A percentile compares a stretch with the other conserved stretches of the same genome.
Evolutionary conservation across 2,329 filamentous ascomycete species (phyloP).

Genomic region (Hortaea werneckii): DNA sequence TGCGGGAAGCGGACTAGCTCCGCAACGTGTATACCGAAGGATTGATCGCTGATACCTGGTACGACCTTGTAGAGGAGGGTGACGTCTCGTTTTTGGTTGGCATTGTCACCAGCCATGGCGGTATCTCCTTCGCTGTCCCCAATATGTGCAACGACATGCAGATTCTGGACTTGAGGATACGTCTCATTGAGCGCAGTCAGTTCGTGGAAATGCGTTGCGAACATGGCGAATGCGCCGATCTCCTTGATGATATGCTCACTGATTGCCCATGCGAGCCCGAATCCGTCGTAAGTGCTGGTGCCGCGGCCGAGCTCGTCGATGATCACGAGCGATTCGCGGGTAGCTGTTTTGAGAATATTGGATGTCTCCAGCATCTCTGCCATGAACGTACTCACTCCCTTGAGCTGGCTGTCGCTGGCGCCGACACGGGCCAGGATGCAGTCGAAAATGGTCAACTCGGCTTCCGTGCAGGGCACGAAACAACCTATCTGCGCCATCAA

Average conservation of each 20-base stretch:
- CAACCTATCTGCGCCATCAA: slow-evolving; percentile 95
- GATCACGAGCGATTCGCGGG: slow-evolving; percentile 90
- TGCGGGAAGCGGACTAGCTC: slow-evolving; percentile 92
- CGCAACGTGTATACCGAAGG: slow-evolving; percentile 95
- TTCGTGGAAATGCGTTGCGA: slow-evolving; percentile 98
- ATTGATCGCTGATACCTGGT: slow-evolving; percentile 90
- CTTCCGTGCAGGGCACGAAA: slow-evolving; percentile 85
- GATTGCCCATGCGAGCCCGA: slow-evolving; percentile 98
- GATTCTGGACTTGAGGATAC: slow-evolving; percentile 77
- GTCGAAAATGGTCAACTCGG: slow-evolving; percentile 92
- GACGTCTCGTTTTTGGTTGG: slow-evolving; percentile 59
- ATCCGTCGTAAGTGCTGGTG: slow-evolving; percentile 96
- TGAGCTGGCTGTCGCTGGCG: slow-evolving; percentile 90
- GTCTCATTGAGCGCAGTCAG: slow-evolving; percentile 82
- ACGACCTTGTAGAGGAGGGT: slow-evolving; percentile 96
- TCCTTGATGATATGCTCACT: slow-evolving; percentile 94
- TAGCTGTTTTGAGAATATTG: slow-evolving; percentile 95
- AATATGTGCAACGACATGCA: slow-evolving; percentile 95
- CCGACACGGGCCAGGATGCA: slow-evolving; percentile 93
- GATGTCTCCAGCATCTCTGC: slow-evolving; percentile 98
- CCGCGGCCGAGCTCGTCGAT: slow-evolving; percentile 95
- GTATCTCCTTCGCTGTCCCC: slow-evolving; percentile 40
- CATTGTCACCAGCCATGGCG: slow-evolving; percentile 14
- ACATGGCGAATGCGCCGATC: slow-evolving; percentile 87
- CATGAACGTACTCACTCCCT: slow-evolving; percentile 98